Evolutionary conservation across 345 rosid species (phyloP).

Genomic region (Isatis tinctoria): DNA sequence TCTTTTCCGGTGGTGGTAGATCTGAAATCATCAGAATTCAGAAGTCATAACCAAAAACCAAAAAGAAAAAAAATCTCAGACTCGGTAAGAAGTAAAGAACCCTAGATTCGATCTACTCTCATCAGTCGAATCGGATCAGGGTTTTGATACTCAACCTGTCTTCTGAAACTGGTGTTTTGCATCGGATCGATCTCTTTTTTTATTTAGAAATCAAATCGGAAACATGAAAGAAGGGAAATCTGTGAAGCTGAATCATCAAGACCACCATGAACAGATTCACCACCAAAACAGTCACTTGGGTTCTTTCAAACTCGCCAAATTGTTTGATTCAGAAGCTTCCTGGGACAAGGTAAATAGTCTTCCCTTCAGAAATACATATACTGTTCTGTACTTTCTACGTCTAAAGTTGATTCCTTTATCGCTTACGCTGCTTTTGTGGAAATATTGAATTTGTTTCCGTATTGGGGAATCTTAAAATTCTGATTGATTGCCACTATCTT

Average conservation of each 20-base stretch:
- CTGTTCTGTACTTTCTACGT: not conserved
- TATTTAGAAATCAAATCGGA: not conserved
- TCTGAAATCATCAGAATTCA: conserved; percentile 23
- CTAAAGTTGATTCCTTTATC: conserved; percentile 1
- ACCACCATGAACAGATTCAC: conserved; percentile 25
- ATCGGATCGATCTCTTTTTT: not conserved
- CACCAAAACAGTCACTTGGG: conserved; percentile 66
- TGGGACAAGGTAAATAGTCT: conserved; percentile 99
- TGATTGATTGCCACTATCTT: conserved; percentile 2
- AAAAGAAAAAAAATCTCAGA: not conserved
- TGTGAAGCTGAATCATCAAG: conserved; percentile 44
- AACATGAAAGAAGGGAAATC: conserved; percentile 62
- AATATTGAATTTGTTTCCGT: too few species aligned
- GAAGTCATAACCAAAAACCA: not conserved
- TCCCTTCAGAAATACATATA: too few species aligned
- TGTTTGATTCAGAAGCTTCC: conserved; percentile 91
- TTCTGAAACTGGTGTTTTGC: not conserved
- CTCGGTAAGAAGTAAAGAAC: not conserved
- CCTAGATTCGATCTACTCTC: conserved; percentile 16
- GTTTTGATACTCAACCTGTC: not conserved
- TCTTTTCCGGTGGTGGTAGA: conserved; percentile 14
- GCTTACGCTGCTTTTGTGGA: too few species aligned
- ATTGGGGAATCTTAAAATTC: not conserved
- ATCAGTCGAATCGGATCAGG: not conserved
- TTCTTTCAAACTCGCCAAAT: conserved; percentile 71